Conservation (phyloP, 2,329 filamentous ascomycete species). For the Trichophyton mentagrophytes region DNA sequence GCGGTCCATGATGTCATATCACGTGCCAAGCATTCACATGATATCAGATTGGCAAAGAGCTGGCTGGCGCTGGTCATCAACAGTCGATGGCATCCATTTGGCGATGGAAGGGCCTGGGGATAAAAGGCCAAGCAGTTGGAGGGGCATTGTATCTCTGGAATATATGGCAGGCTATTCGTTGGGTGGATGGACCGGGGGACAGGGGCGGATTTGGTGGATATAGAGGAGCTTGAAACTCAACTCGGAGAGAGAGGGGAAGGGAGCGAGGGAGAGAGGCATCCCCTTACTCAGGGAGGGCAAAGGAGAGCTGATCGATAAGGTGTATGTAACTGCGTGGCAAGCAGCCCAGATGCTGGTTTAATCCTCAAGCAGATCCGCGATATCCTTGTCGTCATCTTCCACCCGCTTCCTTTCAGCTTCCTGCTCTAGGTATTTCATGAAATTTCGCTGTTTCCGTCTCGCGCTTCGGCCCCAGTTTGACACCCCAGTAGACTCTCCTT, state of each 20-base stretch:
- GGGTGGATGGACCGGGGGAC: too few relatives aligned
- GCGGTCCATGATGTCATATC: not conserved
- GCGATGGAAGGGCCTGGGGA: too few relatives aligned
- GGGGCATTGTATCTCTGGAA: not conserved
- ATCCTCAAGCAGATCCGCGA: conserved; percentile 56
- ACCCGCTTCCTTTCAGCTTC: conserved; percentile 50
- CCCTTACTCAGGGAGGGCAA: too few relatives aligned
- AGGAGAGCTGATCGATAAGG: not conserved
- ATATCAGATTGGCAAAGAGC: not conserved
- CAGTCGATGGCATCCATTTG: too few relatives aligned
- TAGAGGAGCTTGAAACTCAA: not conserved
- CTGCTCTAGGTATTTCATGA: conserved; percentile 53
- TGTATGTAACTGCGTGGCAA: not conserved
- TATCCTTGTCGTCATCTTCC: conserved; percentile 60
- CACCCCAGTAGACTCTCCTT: conserved; percentile 36
- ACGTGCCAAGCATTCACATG: not conserved
- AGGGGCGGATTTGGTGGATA: too few relatives aligned
- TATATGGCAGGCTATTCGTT: too few relatives aligned
- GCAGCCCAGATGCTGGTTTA: conserved; percentile 19
- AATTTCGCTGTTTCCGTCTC: conserved; percentile 52
- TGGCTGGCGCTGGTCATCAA: too few relatives aligned
- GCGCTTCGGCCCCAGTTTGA: conserved; percentile 57
- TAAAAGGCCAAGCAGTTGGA: not conserved
- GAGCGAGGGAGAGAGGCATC: too few relatives aligned
- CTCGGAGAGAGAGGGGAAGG: not conserved